These are phyloP conservation scores for Fusarium newnesense DNA, from an alignment of 2,329 filamentous ascomycete genomes.

Conservation along the genomic window DNA sequence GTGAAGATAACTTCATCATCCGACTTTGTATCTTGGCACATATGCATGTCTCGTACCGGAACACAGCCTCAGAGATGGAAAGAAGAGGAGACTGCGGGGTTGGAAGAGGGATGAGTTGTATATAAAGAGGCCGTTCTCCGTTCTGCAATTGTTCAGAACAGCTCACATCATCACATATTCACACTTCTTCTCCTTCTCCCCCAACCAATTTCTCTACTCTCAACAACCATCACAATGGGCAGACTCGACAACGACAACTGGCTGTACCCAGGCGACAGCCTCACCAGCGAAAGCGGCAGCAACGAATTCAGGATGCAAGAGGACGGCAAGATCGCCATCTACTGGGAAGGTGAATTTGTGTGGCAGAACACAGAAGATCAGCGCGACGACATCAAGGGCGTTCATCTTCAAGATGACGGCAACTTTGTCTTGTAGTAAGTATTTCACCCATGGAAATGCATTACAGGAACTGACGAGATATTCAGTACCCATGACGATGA, in stretches of 20 bases:
- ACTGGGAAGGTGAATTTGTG: slow-evolving; percentile 44
- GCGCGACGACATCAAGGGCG: slow-evolving; percentile 43
- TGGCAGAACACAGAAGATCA: slow-evolving; percentile 46
- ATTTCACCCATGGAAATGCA: rapidly evolving
- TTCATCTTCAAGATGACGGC: slow-evolving; percentile 46
- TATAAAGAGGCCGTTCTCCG: not conserved
- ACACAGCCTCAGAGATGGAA: not conserved
- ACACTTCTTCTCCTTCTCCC: rapidly evolving
- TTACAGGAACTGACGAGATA: not conserved
- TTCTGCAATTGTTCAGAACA: not conserved
- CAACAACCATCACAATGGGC: not conserved
- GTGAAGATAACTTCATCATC: not conserved
- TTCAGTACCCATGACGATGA: slow-evolving; percentile 30
- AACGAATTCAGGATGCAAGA: slow-evolving; percentile 48
- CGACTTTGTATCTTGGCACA: slow-evolving; percentile 10
- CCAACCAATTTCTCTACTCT: not conserved
- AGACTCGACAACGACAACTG: slow-evolving; percentile 48
- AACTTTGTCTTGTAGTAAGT: slow-evolving; percentile 49
- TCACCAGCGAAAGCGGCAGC: slow-evolving; percentile 45
- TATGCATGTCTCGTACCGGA: not conserved
- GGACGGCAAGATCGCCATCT: slow-evolving; percentile 47
- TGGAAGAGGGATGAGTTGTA: not conserved
- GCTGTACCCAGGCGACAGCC: slow-evolving; percentile 44
- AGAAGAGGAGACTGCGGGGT: not conserved
- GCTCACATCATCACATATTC: not conserved